phyloP scores from a whole-genome alignment of 345 rosid genomes.

The Eucalyptus sp. region DNA sequence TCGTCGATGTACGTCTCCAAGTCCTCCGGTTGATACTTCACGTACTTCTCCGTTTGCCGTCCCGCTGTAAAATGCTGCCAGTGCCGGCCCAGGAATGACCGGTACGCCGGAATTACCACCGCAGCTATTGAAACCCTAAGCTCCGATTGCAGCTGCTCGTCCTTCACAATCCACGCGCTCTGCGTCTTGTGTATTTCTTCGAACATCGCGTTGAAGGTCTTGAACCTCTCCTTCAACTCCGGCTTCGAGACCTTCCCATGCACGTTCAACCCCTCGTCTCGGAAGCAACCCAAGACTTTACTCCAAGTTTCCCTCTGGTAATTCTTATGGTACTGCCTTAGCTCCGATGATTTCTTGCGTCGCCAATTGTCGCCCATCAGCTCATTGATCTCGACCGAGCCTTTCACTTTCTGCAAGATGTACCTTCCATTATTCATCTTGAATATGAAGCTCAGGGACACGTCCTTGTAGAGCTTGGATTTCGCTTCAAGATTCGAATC shows the following conservation, averaged over 20 bases:
- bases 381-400: slow-evolving; percentile 47
- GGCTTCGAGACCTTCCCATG: slow-evolving; percentile 75
- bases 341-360: slow-evolving; percentile 58
- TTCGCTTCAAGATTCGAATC: slow-evolving; percentile 51
- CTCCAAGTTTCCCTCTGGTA: slow-evolving; percentile 88
- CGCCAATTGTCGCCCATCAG: slow-evolving; percentile 67
- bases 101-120: slow-evolving; percentile 68
- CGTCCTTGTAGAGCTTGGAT: slow-evolving; percentile 62
- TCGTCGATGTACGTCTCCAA: slow-evolving; percentile 73
- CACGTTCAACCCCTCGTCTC: slow-evolving; percentile 51
- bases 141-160: slow-evolving; percentile 90
- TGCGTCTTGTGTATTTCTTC: slow-evolving; percentile 92
- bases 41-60: slow-evolving; percentile 79
- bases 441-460: slow-evolving; percentile 58
- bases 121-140: slow-evolving; percentile 80
- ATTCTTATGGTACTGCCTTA: slow-evolving; percentile 63
- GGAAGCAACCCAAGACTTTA: slow-evolving; percentile 54
- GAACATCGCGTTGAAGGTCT: slow-evolving; percentile 70
- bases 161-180: slow-evolving; percentile 75
- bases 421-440: slow-evolving; percentile 99
- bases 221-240: slow-evolving; percentile 77
- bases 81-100: slow-evolving; percentile 73
- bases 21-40: slow-evolving; percentile 83
- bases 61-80: slow-evolving; percentile 61
- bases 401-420: slow-evolving; percentile 72